Conservation (phyloP, 2,329 filamentous ascomycete genomes). For the Penicillium rolfsii region DNA sequence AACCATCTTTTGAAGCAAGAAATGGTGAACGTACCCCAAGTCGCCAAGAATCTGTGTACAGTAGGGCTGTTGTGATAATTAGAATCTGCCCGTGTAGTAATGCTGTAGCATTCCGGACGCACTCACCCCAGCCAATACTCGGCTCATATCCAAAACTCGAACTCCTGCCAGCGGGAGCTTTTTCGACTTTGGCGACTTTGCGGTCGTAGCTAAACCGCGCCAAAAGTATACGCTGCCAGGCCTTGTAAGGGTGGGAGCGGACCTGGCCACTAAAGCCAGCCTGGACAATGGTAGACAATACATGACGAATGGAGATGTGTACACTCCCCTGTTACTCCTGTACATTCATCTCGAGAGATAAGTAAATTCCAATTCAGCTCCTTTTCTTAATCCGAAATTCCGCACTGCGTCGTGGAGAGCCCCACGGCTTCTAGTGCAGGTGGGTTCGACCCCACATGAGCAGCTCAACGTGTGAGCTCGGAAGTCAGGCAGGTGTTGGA, state of each 20-base stretch:
- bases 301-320: background rate
- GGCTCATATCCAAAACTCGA: constrained; percentile 90
- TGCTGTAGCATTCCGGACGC: background rate
- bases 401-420: constrained; percentile 11
- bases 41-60: constrained; percentile 96
- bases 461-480: background rate
- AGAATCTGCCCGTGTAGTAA: constrained; percentile 1
- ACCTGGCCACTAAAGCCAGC: background rate
- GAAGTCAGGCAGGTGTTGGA: background rate
- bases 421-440: constrained; percentile 12
- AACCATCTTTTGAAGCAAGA: background rate
- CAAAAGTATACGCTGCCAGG: background rate
- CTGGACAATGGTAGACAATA: background rate
- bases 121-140: constrained; percentile 83
- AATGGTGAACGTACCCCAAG: constrained; percentile 48
- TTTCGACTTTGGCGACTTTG: constrained; percentile 15
- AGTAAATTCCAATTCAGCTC: background rate
- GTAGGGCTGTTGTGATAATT: constrained; percentile 68
- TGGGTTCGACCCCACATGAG: constrained; percentile 21
- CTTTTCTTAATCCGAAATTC: background rate
- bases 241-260: background rate
- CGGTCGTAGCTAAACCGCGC: constrained; percentile 8
- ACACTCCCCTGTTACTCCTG: background rate
- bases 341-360: background rate
- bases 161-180: constrained; percentile 77